Evolutionary conservation across 495 filamentous ascomycete genomes (phyloP).

Genomic region (Xylaria bambusicola): DNA sequence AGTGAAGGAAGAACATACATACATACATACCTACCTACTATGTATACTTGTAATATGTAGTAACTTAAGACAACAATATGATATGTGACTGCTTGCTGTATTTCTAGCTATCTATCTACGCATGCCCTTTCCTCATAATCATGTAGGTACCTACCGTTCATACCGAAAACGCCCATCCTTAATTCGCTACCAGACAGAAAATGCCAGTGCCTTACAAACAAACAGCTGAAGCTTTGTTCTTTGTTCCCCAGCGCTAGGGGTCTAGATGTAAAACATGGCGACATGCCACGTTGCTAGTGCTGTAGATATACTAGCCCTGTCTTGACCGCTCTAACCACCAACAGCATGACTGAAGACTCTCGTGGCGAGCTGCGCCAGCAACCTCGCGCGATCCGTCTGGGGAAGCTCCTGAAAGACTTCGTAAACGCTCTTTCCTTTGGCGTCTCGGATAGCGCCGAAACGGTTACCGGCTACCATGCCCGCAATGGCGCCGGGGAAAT

Average conservation of each 20-base stretch:
- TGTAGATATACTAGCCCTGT: background rate
- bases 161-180: background rate
- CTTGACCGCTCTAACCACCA: slow-evolving; percentile 32
- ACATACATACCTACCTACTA: no score
- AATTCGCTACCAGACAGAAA: background rate
- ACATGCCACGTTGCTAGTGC: background rate
- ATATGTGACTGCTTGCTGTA: slow-evolving; percentile 5
- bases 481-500: slow-evolving; percentile 83
- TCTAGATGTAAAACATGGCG: background rate
- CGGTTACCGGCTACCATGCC: slow-evolving; percentile 92
- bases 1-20: no score
- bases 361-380: slow-evolving; percentile 74
- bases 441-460: slow-evolving; percentile 83
- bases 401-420: slow-evolving; percentile 85
- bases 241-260: no score
- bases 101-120: background rate
- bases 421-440: slow-evolving; percentile 93
- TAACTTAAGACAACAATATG: background rate
- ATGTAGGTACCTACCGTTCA: background rate
- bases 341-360: slow-evolving; percentile 66
- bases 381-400: slow-evolving; percentile 71
- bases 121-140: background rate
- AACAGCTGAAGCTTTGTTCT: no score
- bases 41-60: no score
- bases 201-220: background rate